Conservation (phyloP, 1,139 yeast species). For the Taphrina pruni region DNA sequence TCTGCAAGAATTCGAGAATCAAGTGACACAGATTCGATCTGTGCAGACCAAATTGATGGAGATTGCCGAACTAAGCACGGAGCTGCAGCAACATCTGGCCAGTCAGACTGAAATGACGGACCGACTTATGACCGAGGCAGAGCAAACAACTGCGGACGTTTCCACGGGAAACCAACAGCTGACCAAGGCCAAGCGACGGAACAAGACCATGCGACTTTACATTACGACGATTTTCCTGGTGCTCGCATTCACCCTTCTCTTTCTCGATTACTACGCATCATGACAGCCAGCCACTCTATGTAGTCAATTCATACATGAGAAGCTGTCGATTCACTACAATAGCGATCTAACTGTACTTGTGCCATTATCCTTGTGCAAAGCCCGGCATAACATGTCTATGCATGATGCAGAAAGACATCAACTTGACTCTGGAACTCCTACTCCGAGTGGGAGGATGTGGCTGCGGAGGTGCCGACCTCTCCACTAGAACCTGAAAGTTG, state of each 20-base stretch:
- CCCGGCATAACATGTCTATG: too few relatives aligned
- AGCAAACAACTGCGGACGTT: slow-evolving; percentile 71
- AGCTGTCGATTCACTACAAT: background rate
- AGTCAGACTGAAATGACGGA: slow-evolving; percentile 77
- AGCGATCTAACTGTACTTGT: too few relatives aligned
- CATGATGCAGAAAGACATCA: too few relatives aligned
- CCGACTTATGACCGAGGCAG: slow-evolving; percentile 71
- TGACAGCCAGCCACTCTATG: background rate
- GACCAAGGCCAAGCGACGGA: slow-evolving; percentile 70
- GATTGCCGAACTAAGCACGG: slow-evolving; percentile 77
- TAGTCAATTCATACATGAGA: background rate
- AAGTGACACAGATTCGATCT: slow-evolving; percentile 53
- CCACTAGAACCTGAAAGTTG: background rate
- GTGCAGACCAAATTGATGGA: slow-evolving; percentile 83
- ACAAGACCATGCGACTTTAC: slow-evolving; percentile 48
- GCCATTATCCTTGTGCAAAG: too few relatives aligned
- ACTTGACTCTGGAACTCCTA: too few relatives aligned
- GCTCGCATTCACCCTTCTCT: slow-evolving; percentile 38
- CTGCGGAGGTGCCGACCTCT: slow-evolving; percentile 4
- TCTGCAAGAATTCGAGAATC: slow-evolving; percentile 65
- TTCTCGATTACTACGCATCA: slow-evolving; percentile 42
- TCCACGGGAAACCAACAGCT: slow-evolving; percentile 75
- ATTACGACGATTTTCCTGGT: slow-evolving; percentile 38
- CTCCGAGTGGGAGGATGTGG: background rate
- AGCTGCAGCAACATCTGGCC: slow-evolving; percentile 74